These are phyloP conservation scores for Macrocybe gigantea DNA, from an alignment of 768 basidiomycete species.

Conservation along the genomic window DNA sequence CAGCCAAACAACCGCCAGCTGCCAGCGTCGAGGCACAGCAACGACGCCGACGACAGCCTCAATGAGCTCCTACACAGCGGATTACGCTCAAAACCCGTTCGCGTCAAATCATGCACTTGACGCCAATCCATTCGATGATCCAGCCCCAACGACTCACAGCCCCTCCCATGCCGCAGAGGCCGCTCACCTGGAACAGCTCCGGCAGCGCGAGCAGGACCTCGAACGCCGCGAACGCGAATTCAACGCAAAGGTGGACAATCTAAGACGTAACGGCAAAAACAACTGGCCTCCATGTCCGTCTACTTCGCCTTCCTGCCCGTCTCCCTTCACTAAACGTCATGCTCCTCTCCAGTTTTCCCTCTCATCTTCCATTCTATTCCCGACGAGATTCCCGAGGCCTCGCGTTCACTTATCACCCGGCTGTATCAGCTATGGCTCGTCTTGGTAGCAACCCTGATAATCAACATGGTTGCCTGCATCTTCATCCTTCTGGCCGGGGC, in stretches of 20 bases:
- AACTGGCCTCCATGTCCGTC: slow-evolving; percentile 91
- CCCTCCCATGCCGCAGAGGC: slow-evolving; percentile 25
- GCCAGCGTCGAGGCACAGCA: not conserved
- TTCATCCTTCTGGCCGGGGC: slow-evolving; percentile 77
- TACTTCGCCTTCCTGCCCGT: slow-evolving; percentile 7
- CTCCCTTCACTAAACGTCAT: slow-evolving; percentile 12
- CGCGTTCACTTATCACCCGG: slow-evolving; percentile 73
- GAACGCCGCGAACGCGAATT: slow-evolving; percentile 75
- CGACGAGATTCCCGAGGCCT: slow-evolving; percentile 83
- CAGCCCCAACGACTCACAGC: slow-evolving; percentile 34
- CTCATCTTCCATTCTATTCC: slow-evolving; percentile 91
- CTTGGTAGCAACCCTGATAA: slow-evolving; percentile 69
- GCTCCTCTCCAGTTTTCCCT: slow-evolving; percentile 66
- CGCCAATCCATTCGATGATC: slow-evolving; percentile 89
- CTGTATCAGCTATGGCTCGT: slow-evolving; percentile 95
- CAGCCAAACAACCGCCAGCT: not conserved
- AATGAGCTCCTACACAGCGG: slow-evolving; percentile 21
- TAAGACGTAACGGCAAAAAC: slow-evolving; percentile 73
- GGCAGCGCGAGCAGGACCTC: slow-evolving; percentile 75
- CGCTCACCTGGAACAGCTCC: slow-evolving; percentile 57
- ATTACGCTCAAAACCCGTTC: slow-evolving; percentile 69
- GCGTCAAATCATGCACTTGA: slow-evolving; percentile 82
- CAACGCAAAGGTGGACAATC: slow-evolving; percentile 58
- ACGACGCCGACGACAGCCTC: slow-evolving; percentile 4
- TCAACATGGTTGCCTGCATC: slow-evolving; percentile 91